Base-by-base conservation (phyloP, 345 rosid species). In the Turnera subulata region DNA sequence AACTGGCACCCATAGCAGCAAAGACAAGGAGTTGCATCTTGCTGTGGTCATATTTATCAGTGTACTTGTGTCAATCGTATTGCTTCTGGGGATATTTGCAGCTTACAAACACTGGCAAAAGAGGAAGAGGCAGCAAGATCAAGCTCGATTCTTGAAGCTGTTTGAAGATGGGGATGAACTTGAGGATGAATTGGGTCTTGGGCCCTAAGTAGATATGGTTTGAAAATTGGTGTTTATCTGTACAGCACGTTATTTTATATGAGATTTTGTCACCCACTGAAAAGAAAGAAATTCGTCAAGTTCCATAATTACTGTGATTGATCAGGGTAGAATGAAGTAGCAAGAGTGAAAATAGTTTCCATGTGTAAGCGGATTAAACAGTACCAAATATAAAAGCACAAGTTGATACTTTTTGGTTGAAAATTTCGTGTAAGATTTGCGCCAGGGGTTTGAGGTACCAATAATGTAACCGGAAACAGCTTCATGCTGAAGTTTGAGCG, bases 161-260 rank as follows among this genome's bases (percentile, higher is more conserved):
- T 92, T 92, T 39, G 98, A 92, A 81, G 96, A 92, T 17, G 91
- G 88, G 22, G 97, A 93, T 55, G 90, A 87, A 10, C 71, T 74
- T 29, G 96, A 93, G 63, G 97, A 89, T 49, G 97, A 93, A 70
- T 71, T 89, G 48, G 95, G 80, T 18, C 81, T 84, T 37, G 84
- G 62, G 24, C 18, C 63, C 58, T 66, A 40, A 26, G 65, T 38
- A 78, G 72, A 78, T 67, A 40, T 24, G 48, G 38, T 16, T 25
- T 47, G 21, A 26, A 43, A 46, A 24, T 45, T 47, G 26, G 33
- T 22, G 43, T 49, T 52, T 50, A 56, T 57, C 46, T 81, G 79
- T 76, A 80, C 70, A 68, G 72, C 43, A 43, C n/a, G 48, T 61
- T 56, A 59, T 53, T 46, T 40, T 26, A 59, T 62, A 55, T 51